phyloP scores from a whole-genome alignment of 2,329 filamentous ascomycete species.

The Endoconidiophora polonica region DNA sequence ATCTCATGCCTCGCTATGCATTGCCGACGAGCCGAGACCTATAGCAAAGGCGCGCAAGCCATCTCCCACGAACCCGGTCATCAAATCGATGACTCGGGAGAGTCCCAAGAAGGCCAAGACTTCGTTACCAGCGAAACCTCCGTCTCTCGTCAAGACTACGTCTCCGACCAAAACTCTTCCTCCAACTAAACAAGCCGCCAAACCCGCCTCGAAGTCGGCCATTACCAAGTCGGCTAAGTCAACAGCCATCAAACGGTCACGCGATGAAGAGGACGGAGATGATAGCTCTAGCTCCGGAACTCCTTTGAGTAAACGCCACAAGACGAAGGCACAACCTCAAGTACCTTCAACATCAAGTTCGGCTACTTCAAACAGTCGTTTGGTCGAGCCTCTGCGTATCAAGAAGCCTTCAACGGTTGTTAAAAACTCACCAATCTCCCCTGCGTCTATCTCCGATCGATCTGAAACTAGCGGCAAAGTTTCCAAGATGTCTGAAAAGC shows the following conservation, averaged over 20 bases:
- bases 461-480: neutral
- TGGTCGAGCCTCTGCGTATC: constrained; percentile 5
- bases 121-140: neutral
- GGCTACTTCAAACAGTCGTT: neutral
- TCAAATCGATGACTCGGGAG: constrained; percentile 4
- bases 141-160: neutral
- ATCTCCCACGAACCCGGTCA: neutral
- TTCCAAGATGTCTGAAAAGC: constrained; percentile 16
- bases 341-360: too few species aligned
- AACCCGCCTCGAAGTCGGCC: constrained; percentile 18
- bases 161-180: neutral
- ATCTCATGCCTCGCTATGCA: constrained; percentile 22
- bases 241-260: constrained; percentile 30
- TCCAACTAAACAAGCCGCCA: constrained; percentile 8
- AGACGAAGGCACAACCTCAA: constrained; percentile 25
- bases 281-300: constrained; percentile 44
- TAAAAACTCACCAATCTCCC: constrained; percentile 5
- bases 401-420: constrained; percentile 4
- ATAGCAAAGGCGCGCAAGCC: constrained; percentile 6
- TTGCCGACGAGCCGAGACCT: constrained; percentile 5
- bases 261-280: constrained; percentile 34
- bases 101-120: constrained; percentile 4
- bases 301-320: constrained; percentile 40
- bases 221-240: constrained; percentile 4
- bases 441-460: constrained; percentile 5